Evolutionary conservation across 2,329 filamentous ascomycete genomes (phyloP).

Genomic region (Scopulariopsis brevicaulis): DNA sequence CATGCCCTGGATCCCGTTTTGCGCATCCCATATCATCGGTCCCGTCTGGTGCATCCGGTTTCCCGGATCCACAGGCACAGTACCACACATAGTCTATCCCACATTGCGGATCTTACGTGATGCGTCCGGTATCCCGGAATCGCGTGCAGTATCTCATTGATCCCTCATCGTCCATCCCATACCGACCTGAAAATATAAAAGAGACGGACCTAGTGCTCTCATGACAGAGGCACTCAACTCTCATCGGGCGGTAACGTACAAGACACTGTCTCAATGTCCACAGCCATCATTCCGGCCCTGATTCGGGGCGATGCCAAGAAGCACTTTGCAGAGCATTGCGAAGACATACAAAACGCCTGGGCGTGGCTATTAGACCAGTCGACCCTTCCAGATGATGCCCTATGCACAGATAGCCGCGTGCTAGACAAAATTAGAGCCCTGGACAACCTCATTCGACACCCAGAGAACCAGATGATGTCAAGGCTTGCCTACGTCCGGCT

Average conservation of each 20-base stretch:
- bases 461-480: neutral
- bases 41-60: neutral
- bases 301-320: neutral
- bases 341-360: neutral
- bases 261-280: neutral
- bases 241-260: neutral
- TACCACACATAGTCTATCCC: too few species aligned
- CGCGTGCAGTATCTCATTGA: neutral
- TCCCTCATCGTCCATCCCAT: neutral
- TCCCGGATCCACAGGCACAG: neutral
- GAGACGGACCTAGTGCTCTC: neutral
- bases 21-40: neutral
- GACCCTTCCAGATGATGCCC: neutral
- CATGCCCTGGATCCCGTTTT: too few species aligned
- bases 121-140: neutral
- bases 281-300: neutral
- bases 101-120: neutral
- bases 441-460: neutral
- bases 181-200: neutral
- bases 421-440: neutral
- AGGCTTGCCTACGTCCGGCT: neutral
- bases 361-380: neutral
- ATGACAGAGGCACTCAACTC: neutral
- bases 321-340: neutral
- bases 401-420: neutral